Conservation (phyloP, 2,329 filamentous ascomycete species). For the Hirsutella minnesotensis region DNA sequence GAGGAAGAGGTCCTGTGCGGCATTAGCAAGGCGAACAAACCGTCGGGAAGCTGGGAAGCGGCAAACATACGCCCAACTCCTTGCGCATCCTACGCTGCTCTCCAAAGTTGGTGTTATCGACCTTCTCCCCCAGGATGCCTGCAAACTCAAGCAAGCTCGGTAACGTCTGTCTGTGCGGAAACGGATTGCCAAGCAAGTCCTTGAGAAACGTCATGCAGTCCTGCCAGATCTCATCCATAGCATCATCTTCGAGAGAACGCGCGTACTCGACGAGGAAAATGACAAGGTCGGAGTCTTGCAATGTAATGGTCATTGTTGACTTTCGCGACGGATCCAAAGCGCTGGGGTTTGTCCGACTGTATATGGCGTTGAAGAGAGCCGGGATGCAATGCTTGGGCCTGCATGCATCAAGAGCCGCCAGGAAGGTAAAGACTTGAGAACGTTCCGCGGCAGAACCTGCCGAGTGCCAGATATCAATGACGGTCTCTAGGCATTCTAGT, state of each 20-base stretch:
- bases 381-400: conserved; percentile 86
- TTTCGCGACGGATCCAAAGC: conserved; percentile 69
- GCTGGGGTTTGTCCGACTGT: conserved; percentile 78
- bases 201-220: conserved; percentile 86
- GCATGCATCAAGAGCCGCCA: conserved; percentile 85
- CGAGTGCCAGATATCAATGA: conserved; percentile 72
- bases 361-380: conserved; percentile 90
- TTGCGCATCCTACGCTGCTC: conserved; percentile 86
- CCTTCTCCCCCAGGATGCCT: conserved; percentile 81
- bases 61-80: conserved; percentile 63
- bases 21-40: neutral
- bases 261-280: conserved; percentile 87
- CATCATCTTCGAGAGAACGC: conserved; percentile 83
- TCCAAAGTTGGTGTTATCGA: conserved; percentile 95
- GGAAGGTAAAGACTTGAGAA: conserved; percentile 65
- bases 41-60: neutral
- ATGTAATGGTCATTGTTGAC: conserved; percentile 76
- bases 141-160: conserved; percentile 81
- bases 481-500: conserved; percentile 83
- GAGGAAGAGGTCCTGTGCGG: conserved; percentile 67
- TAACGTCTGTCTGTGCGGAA: conserved; percentile 85
- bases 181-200: conserved; percentile 84
- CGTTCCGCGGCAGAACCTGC: conserved; percentile 34
- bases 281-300: conserved; percentile 75
- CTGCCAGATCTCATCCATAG: conserved; percentile 95